Evolutionary conservation across 768 basidiomycete species (phyloP).

Genomic region (Hirschioporus abietinus): DNA sequence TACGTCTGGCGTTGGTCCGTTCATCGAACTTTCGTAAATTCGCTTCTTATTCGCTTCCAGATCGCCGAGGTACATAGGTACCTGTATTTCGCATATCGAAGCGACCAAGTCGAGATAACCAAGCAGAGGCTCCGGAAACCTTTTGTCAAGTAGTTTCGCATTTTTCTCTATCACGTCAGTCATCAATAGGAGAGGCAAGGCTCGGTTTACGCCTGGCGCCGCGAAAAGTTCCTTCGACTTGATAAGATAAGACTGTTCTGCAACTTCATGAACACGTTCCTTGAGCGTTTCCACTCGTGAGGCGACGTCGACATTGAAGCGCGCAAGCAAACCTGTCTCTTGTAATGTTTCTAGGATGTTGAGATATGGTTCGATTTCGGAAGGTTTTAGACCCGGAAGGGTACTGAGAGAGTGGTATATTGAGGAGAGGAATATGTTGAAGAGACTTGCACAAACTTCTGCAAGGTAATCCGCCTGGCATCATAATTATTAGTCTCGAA

Average conservation of each 20-base stretch:
- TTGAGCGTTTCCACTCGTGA: slow-evolving; percentile 65
- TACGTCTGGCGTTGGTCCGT: slow-evolving; percentile 80
- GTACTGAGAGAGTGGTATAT: slow-evolving; percentile 82
- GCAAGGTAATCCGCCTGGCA: slow-evolving; percentile 63
- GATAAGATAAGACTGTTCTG: slow-evolving; percentile 54
- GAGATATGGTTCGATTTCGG: slow-evolving; percentile 62
- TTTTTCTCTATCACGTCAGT: slow-evolving; percentile 87
- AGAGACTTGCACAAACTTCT: slow-evolving; percentile 63
- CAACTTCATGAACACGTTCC: slow-evolving; percentile 54
- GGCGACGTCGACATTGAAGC: slow-evolving; percentile 67
- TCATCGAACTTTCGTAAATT: slow-evolving; percentile 78
- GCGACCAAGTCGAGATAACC: slow-evolving; percentile 67
- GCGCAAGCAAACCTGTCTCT: slow-evolving; percentile 63
- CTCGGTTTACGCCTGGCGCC: slow-evolving; percentile 73
- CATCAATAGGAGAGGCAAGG: slow-evolving; percentile 75
- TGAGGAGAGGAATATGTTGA: slow-evolving; percentile 81
- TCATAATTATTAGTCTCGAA: slow-evolving; percentile 6
- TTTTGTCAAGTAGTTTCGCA: slow-evolving; percentile 78
- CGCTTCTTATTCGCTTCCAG: slow-evolving; percentile 66
- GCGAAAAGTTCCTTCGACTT: slow-evolving; percentile 61
- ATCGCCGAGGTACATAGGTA: slow-evolving; percentile 64
- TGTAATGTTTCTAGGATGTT: slow-evolving; percentile 65
- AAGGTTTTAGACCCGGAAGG: slow-evolving; percentile 65
- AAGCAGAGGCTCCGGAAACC: slow-evolving; percentile 78
- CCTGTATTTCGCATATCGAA: slow-evolving; percentile 58